Percentiles rank a stretch among this genome's conserved stretches.
phyloP scores from a whole-genome alignment of 148 eudicot species.

The Bassia scoparia region DNA sequence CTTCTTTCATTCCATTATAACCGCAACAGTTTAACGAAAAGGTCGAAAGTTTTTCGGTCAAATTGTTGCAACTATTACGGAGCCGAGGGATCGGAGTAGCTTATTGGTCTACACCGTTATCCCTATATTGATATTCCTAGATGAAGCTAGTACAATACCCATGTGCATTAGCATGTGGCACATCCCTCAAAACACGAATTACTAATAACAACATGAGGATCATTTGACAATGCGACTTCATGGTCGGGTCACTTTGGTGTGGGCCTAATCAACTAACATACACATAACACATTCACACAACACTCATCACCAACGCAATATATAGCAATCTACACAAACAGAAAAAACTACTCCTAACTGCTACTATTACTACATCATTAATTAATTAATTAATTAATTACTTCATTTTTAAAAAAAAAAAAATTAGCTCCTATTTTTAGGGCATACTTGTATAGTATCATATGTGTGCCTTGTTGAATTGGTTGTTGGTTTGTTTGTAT shows the following conservation, averaged over 20 bases:
- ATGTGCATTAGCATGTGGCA: constrained; percentile 30
- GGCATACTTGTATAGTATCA: background rate
- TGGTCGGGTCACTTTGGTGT: constrained; percentile 22
- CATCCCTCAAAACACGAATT: constrained; percentile 10
- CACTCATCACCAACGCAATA: background rate
- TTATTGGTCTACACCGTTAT: background rate
- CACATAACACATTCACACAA: background rate
- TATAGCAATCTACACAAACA: background rate
- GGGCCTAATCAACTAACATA: too few relatives aligned
- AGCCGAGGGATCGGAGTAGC: too few relatives aligned
- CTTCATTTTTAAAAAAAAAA: too few relatives aligned
- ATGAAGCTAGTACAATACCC: constrained; percentile 12
- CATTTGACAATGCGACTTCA: constrained; percentile 11
- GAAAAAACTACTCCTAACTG: too few relatives aligned
- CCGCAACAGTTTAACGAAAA: too few relatives aligned
- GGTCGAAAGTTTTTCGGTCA: too few relatives aligned
- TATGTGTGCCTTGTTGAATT: background rate
- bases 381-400: too few relatives aligned
- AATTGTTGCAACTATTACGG: too few relatives aligned
- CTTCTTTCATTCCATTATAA: too few relatives aligned
- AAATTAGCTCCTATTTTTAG: too few relatives aligned
- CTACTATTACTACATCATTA: too few relatives aligned
- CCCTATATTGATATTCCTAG: background rate
- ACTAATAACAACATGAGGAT: background rate
- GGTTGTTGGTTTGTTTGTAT: background rate